Conservation (phyloP, 2,329 filamentous ascomycete species). For the Pseudocercospora cruenta region DNA sequence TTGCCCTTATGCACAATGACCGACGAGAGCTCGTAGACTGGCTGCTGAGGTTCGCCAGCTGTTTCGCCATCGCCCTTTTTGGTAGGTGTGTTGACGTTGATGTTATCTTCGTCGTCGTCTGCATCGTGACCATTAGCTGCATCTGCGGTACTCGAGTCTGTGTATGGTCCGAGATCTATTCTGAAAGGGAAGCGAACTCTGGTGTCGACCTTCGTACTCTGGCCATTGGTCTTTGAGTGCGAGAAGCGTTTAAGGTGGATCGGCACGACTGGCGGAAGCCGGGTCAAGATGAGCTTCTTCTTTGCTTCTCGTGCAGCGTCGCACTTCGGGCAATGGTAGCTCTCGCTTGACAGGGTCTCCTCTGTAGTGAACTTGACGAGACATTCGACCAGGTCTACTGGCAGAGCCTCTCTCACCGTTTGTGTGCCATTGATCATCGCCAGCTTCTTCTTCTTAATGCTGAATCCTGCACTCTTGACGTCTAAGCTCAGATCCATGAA, state of each 20-base stretch:
- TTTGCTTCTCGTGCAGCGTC: constrained; percentile 73
- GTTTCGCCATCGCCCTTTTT: constrained; percentile 14
- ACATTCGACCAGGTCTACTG: constrained; percentile 59
- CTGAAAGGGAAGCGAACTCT: constrained; percentile 82
- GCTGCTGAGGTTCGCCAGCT: constrained; percentile 46
- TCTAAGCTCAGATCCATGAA: constrained; percentile 90
- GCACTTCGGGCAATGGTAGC: constrained; percentile 85
- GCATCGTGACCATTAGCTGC: constrained; percentile 45
- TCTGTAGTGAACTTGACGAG: constrained; percentile 84
- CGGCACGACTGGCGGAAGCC: constrained; percentile 83
- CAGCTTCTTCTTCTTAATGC: constrained; percentile 64
- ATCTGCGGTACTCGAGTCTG: constrained; percentile 13
- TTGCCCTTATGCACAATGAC: constrained; percentile 93
- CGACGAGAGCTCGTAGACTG: constrained; percentile 83
- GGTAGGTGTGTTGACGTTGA: constrained; percentile 21
- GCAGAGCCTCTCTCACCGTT: constrained; percentile 36
- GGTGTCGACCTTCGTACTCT: constrained; percentile 86
- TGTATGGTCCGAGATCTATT: constrained; percentile 86
- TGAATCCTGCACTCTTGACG: constrained; percentile 62
- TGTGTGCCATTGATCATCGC: constrained; percentile 53
- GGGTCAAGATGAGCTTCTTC: constrained; percentile 82
- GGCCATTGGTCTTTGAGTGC: constrained; percentile 59
- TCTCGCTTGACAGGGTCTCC: constrained; percentile 73
- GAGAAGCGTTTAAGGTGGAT: constrained; percentile 76
- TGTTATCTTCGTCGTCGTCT: constrained; percentile 23